Percentiles rank a stretch among this genome's conserved stretches.
Conservation (phyloP, 148 eudicot species). For the Persicaria tinctoria region DNA sequence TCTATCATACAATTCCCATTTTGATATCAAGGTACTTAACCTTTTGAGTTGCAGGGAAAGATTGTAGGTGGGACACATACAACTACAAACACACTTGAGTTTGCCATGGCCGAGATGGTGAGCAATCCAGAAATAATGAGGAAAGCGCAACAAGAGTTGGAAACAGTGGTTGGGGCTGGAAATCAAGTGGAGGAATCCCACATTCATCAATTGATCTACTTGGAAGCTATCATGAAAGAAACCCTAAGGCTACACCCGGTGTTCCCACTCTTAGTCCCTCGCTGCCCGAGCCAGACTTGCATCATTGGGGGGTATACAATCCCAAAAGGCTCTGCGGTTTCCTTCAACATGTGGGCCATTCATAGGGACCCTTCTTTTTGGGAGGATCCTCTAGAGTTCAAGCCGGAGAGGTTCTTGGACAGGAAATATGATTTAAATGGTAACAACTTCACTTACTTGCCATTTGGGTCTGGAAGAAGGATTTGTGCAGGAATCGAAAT, state of each 20-base stretch:
- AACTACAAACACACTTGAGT: constrained; percentile 41
- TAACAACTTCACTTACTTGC: constrained; percentile 39
- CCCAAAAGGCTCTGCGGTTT: constrained; percentile 46
- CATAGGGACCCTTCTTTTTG: constrained; percentile 54
- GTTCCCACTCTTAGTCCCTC: constrained; percentile 44
- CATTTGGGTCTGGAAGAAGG: constrained; percentile 70
- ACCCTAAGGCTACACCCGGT: constrained; percentile 36
- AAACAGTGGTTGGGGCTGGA: constrained; percentile 33
- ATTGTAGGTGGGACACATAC: constrained; percentile 62
- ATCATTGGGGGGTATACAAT: constrained; percentile 41
- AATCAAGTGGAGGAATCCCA: constrained; percentile 51
- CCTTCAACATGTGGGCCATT: constrained; percentile 49
- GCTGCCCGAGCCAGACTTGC: constrained; percentile 33
- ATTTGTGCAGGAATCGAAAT: constrained; percentile 49
- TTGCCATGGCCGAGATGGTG: constrained; percentile 51
- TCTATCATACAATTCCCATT: no score
- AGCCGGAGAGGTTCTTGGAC: constrained; percentile 53
- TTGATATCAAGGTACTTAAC: no score
- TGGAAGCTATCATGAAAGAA: constrained; percentile 46
- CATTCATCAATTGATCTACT: constrained; percentile 32
- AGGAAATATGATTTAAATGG: constrained; percentile 42
- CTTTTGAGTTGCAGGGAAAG: constrained; percentile 31
- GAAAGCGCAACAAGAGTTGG: constrained; percentile 45
- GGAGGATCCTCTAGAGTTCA: constrained; percentile 46
- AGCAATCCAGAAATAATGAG: constrained; percentile 36